Evolutionary conservation across 768 basidiomycete species (phyloP).

Genomic region (Cystofilobasidium bisporidii): DNA sequence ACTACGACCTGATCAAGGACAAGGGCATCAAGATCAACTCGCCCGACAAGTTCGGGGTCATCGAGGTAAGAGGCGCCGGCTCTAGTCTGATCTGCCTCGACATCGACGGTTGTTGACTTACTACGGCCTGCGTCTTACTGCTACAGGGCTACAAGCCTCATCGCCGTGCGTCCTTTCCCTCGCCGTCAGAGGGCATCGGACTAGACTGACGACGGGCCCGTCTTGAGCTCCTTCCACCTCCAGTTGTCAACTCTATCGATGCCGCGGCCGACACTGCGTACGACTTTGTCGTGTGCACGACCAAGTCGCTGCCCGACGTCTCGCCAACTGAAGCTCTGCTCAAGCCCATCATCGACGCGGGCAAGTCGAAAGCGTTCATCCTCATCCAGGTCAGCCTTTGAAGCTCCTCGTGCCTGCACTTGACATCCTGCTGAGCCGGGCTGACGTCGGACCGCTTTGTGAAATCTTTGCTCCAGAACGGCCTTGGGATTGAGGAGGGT

Average conservation of each 20-base stretch:
- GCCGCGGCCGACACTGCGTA: constrained; percentile 58
- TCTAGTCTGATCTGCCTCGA: too few species aligned
- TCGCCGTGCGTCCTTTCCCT: constrained; percentile 45
- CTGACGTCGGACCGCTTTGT: too few species aligned
- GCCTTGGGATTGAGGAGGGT: constrained; percentile 59
- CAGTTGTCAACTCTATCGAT: constrained; percentile 53
- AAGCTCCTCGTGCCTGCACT: too few species aligned
- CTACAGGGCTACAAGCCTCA: constrained; percentile 59
- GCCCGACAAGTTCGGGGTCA: constrained; percentile 51
- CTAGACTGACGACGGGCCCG: background rate
- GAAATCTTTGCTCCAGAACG: too few species aligned
- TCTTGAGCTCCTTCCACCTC: background rate
- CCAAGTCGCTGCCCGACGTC: constrained; percentile 66
- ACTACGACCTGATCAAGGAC: constrained; percentile 51
- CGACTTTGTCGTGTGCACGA: constrained; percentile 54
- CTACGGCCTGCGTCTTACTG: too few species aligned
- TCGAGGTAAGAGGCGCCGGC: too few species aligned
- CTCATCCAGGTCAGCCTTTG: constrained; percentile 46
- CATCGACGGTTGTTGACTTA: too few species aligned
- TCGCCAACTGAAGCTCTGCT: constrained; percentile 52
- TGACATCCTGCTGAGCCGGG: too few species aligned
- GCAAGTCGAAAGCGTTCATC: constrained; percentile 47
- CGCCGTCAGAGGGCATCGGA: background rate
- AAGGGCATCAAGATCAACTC: constrained; percentile 49
- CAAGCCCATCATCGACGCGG: constrained; percentile 36